Base-by-base conservation (phyloP, 371 early-diverging fungal genomes). In the Circinella minor region DNA sequence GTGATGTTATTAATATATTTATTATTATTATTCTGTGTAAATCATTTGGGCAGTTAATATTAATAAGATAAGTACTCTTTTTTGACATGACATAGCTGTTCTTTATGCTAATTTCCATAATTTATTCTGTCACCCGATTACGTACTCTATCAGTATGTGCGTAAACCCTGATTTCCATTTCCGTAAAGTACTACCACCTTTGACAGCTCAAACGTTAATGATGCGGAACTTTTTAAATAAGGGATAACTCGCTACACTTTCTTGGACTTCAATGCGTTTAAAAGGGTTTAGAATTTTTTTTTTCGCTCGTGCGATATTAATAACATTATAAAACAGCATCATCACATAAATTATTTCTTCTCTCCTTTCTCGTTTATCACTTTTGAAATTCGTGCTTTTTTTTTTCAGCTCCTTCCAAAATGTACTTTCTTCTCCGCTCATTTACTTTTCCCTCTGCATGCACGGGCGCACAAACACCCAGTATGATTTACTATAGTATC, bases 391-490 rank as follows among this genome's bases (percentile, higher is more conserved):
- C 27, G 27, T 27, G 27, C 27, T n/a, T 47, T 38, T 46, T n/a
- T 63, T 36, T 38, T 61, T 36, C 61, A n/a, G 36, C 39, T 43
- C 43, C 43, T 43, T 43, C 43, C 43, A 9, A 43, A 43, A 9
- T 15, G 0, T 3, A 13, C 51, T 15, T n/a, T 51, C 51, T 51
- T 15, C 51, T 51, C 51, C 51, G 51, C n/a, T 51, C 51, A 51
- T 4, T 1, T 13, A 13, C 51, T 15, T 5, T 17, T 7, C 51
- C 15, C 15, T 51, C 47, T 65, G 55, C 65, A 65, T 65, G 65
- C 65, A 36, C 18, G 18, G 27, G 65, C 65, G 65, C 65, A 65
- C 65, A 65, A 65, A 65, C 65, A 65, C 51, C 51, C 37, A 39
- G n/a, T 63, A 18, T n/a, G 11, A 11, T 4, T 37, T 37, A 38